Evolutionary conservation across 108 stramenopile species (phyloP).

Genomic region (Bacterosira constricta): DNA sequence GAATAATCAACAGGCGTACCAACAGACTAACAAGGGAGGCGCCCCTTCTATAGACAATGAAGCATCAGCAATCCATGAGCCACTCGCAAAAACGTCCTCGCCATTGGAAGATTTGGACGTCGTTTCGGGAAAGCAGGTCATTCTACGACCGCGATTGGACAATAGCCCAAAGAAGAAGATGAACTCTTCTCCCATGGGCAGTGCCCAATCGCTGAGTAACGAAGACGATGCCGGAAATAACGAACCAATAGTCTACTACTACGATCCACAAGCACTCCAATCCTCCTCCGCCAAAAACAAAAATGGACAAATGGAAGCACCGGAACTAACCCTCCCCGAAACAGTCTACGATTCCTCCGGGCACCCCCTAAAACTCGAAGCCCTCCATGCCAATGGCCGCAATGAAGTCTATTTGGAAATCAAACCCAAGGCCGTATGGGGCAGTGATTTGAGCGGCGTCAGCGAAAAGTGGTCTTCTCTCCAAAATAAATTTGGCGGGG

Average conservation of each 20-base stretch:
- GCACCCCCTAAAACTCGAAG: not conserved
- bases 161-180: not conserved
- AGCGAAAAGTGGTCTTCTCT: constrained; percentile 3
- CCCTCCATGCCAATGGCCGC: constrained; percentile 26
- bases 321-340: constrained; percentile 41
- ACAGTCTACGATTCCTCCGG: constrained; percentile 31
- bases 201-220: not conserved
- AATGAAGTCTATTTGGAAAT: constrained; percentile 41
- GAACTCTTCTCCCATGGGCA: constrained; percentile 7
- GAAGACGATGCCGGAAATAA: not conserved
- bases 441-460: not conserved
- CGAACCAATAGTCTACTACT: constrained; percentile 32
- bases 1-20: not conserved
- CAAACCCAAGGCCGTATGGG: constrained; percentile 22
- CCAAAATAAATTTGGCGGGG: not conserved
- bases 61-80: not conserved
- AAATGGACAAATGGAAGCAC: not conserved
- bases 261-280: constrained; percentile 26
- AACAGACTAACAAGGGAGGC: not conserved
- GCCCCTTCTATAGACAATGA: not conserved
- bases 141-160: constrained; percentile 19
- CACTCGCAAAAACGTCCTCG: not conserved
- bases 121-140: constrained; percentile 14
- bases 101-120: constrained; percentile 10
- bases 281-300: not conserved